Percentiles rank a stretch among this genome's conserved stretches.
Evolutionary conservation across 768 basidiomycete genomes (phyloP).

Genomic region (Sporobolomyces roseus): DNA sequence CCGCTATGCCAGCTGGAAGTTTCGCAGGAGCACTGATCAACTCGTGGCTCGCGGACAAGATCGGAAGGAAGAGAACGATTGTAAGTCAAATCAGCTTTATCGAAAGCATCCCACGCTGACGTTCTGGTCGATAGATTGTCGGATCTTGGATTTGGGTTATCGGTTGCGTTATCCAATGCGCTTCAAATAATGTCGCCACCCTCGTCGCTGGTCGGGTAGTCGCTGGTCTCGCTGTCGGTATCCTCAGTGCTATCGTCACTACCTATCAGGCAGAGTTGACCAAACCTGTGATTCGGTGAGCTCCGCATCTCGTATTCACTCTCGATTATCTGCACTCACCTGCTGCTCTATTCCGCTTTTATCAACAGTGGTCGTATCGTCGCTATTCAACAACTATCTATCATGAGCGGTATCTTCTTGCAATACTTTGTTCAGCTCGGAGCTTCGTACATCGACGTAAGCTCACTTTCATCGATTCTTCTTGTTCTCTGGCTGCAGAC

Average conservation of each 20-base stretch:
- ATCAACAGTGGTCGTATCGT: constrained; percentile 59
- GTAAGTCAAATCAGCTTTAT: not conserved
- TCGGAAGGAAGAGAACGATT: constrained; percentile 21
- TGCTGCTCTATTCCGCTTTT: not conserved
- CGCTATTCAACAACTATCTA: constrained; percentile 67
- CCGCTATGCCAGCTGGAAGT: constrained; percentile 25
- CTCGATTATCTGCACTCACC: no score
- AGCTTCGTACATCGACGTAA: constrained; percentile 54
- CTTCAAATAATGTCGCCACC: not conserved
- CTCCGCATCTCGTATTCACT: constrained; percentile 47
- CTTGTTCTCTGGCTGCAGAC: not conserved
- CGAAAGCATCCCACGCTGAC: not conserved
- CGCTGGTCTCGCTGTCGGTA: constrained; percentile 14
- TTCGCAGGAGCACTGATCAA: constrained; percentile 24
- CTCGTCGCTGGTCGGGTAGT: constrained; percentile 30
- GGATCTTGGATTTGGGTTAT: constrained; percentile 22
- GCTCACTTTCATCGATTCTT: constrained; percentile 44
- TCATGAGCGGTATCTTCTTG: constrained; percentile 54
- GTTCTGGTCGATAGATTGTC: constrained; percentile 9
- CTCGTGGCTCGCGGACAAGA: constrained; percentile 28
- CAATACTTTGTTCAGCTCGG: constrained; percentile 52
- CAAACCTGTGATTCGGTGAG: constrained; percentile 56
- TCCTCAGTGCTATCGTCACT: constrained; percentile 13
- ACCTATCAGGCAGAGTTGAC: constrained; percentile 43
- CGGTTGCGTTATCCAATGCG: constrained; percentile 26